A percentile compares a stretch with the other conserved stretches of the same genome.
Conservation (phyloP, 192 early-diverging fungal species). For the Linnemannia schmuckeri region DNA sequence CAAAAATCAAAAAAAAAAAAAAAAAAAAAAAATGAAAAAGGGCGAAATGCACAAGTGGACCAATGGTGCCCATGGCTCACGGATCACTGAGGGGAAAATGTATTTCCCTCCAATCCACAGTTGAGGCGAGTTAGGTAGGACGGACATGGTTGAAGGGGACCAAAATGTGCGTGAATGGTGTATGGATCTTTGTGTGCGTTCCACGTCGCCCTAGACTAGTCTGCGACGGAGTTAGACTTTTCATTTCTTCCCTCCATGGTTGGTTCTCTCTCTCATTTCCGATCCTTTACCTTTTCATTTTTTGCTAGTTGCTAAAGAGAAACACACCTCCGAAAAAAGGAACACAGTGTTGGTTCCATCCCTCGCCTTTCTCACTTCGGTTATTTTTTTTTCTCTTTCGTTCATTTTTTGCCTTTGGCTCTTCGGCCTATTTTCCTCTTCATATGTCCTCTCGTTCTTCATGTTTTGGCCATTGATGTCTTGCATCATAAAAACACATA, state of each 20-base stretch:
- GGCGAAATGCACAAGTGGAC: background rate
- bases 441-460: background rate
- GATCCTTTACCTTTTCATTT: background rate
- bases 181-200: too few species aligned
- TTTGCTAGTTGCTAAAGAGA: background rate
- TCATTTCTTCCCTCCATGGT: background rate
- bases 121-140: too few species aligned
- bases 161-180: too few species aligned
- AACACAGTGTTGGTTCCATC: background rate
- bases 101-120: background rate
- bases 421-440: background rate
- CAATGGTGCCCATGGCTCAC: background rate
- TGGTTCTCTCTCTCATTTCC: background rate
- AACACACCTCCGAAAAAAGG: background rate
- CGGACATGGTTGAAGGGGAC: too few species aligned
- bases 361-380: background rate
- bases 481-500: background rate
- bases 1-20: too few species aligned
- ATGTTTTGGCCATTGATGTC: constrained; percentile 1
- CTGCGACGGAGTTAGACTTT: background rate
- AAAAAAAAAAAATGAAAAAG: background rate
- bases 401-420: background rate
- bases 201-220: background rate
- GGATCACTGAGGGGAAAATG: background rate
- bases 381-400: background rate